phyloP scores from a whole-genome alignment of 2,329 filamentous ascomycete species.

The Clonostachys chloroleuca region DNA sequence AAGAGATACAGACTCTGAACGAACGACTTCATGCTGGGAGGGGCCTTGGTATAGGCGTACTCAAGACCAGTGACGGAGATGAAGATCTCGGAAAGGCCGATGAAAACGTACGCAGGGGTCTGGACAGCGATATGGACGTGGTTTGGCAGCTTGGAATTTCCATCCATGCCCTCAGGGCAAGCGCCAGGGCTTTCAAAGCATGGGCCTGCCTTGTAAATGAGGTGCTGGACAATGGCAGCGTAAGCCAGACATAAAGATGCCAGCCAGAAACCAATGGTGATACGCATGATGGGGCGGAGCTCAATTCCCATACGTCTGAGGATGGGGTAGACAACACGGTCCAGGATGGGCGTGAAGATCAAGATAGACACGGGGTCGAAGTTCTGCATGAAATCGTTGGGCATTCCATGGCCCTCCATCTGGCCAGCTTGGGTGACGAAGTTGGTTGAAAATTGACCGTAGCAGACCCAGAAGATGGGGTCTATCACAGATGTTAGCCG shows the following conservation, averaged over 20 bases:
- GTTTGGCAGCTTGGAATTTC: constrained; percentile 25
- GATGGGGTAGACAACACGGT: constrained; percentile 55
- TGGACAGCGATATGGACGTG: constrained; percentile 51
- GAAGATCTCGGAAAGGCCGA: constrained; percentile 57
- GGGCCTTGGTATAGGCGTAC: constrained; percentile 71
- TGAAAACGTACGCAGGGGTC: constrained; percentile 50
- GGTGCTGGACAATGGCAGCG: constrained; percentile 53
- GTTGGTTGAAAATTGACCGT: constrained; percentile 64
- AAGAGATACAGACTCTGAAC: constrained; percentile 55
- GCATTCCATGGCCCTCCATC: constrained; percentile 59
- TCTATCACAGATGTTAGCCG: constrained; percentile 7
- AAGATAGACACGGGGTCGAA: constrained; percentile 64
- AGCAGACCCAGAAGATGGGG: constrained; percentile 64
- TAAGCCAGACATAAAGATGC: constrained; percentile 50
- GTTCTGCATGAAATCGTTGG: constrained; percentile 68
- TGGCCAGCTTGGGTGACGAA: constrained; percentile 57
- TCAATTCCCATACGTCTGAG: constrained; percentile 52
- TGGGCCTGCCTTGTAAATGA: constrained; percentile 50
- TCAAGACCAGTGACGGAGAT: constrained; percentile 66
- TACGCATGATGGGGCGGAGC: constrained; percentile 62
- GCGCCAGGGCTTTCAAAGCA: constrained; percentile 40
- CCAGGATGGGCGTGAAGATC: constrained; percentile 61
- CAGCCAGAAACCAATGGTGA: constrained; percentile 59
- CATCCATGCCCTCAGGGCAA: constrained; percentile 24
- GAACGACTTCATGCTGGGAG: constrained; percentile 63